Base-by-base conservation (phyloP, 495 filamentous ascomycete species). In the Penicillium steckii region DNA sequence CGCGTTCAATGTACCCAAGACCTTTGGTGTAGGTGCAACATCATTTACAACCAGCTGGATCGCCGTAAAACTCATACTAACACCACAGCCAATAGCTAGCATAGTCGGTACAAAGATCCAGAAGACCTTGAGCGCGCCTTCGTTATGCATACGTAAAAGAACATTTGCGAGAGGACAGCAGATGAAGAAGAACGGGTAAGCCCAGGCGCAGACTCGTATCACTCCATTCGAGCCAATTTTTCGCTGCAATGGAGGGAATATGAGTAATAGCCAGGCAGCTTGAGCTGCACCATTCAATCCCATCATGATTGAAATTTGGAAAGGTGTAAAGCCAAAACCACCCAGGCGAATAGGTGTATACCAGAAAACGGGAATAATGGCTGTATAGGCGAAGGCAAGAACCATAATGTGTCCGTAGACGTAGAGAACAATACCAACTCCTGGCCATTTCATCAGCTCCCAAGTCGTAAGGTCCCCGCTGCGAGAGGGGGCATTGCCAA, bases 11-110 rank as follows among this genome's bases (percentile, higher is more conserved):
- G 80, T 86, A 5, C 83, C 85, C 22, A 89, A 67, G 6, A 78
- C 76, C 25, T 61, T 62, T 12, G 79, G 74, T 12, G 74, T 80
- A 0, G 87, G 87, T 12, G 83, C 74, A 10, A 86, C 78, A 50
- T 88, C 82, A 67, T 89, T 90, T 22, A 90, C 52, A 26, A 80
- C 81, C 19, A 89, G 80, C 71, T 88, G 85, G 19, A 81, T 74
- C 6, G 75, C 81, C 13, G 85, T 88, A 56, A 87, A 89, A 3
- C 78, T 75, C 84, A 90, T 89, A 35, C 76, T 79, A 0, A 88
- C 80, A 13, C 84, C 85, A 17, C 77, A 75, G 0, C 82, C 82
- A 1, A 80, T 15, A 1, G 70, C 63, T 23, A 80, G 50, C 7
- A 67, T 9, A 0, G 59, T 22, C 1, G 77, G 75, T 0, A 67